These are phyloP conservation scores for Ensete glaucum DNA, from an alignment of 176 grass and related monocot species.

Conservation along the genomic window DNA sequence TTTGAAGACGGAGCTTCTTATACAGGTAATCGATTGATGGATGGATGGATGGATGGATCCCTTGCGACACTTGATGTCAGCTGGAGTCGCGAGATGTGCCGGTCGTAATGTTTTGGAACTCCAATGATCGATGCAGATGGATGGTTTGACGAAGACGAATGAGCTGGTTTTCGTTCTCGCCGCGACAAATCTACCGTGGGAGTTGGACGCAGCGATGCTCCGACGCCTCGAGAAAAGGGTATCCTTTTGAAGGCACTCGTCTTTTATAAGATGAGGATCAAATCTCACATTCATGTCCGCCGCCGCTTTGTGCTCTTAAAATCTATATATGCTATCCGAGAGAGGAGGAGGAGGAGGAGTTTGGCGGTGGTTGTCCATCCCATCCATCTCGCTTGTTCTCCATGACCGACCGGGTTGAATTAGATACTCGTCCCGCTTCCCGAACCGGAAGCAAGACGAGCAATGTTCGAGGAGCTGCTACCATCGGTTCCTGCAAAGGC, in stretches of 20 bases:
- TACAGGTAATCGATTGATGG: conserved; percentile 39
- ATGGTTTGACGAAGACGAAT: conserved; percentile 86
- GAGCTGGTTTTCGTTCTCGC: conserved; percentile 93
- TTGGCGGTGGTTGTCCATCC: too few species aligned
- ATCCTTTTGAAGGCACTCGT: conserved; percentile 19
- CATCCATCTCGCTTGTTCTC: background rate
- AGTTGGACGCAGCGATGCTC: conserved; percentile 90
- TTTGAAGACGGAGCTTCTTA: conserved; percentile 88
- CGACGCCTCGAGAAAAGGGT: conserved; percentile 82
- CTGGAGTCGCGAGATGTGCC: too few species aligned
- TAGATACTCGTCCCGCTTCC: conserved; percentile 94
- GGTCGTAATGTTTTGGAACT: too few species aligned
- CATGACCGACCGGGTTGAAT: background rate
- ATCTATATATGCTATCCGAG: too few species aligned
- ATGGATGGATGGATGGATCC: too few species aligned
- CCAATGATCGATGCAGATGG: conserved; percentile 49
- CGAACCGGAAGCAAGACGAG: conserved; percentile 75
- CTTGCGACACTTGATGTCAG: too few species aligned
- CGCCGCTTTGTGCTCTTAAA: too few species aligned
- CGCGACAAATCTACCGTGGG: conserved; percentile 93
- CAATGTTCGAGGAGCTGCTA: conserved; percentile 78
- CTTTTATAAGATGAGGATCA: too few species aligned
- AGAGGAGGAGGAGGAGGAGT: too few species aligned
- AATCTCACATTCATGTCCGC: too few species aligned
- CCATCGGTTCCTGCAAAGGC: conserved; percentile 32